Evolutionary conservation across 129 eudicot genomes (phyloP).

Genomic region (Lonicera japonica): DNA sequence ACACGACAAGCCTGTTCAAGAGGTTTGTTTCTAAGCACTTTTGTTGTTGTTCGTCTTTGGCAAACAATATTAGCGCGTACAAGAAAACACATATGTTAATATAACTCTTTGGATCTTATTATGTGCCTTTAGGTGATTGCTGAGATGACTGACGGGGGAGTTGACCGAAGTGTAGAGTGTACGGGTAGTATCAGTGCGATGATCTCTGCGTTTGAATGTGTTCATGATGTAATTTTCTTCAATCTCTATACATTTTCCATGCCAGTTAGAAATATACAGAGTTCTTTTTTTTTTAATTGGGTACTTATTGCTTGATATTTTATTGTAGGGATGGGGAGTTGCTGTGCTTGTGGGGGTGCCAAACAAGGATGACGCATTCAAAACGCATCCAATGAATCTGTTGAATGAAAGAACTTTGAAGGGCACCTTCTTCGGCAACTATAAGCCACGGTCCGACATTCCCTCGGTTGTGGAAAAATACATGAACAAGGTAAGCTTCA

Average conservation of each 20-base stretch:
- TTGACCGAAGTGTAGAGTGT: constrained; percentile 15
- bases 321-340: constrained; percentile 27
- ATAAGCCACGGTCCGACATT: constrained; percentile 25
- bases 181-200: constrained; percentile 14
- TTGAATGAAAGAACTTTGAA: constrained; percentile 21
- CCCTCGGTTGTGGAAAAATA: constrained; percentile 22
- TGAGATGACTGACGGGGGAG: constrained; percentile 18
- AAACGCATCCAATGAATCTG: constrained; percentile 19
- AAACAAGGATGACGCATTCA: constrained; percentile 22
- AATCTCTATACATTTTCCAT: background rate
- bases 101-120: background rate
- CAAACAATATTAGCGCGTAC: too few relatives aligned
- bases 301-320: background rate
- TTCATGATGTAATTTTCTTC: constrained; percentile 10
- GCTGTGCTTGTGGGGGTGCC: constrained; percentile 31
- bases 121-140: background rate
- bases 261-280: too few relatives aligned
- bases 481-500: constrained; percentile 30
- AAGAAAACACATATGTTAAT: too few relatives aligned
- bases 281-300: too few relatives aligned
- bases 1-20: constrained; percentile 11
- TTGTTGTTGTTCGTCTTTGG: background rate
- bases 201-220: constrained; percentile 19
- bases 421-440: constrained; percentile 25
- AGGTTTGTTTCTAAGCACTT: background rate